These are phyloP conservation scores for Plasmodium sp. DNA, from an alignment of 169 alveolate genomes.

Conservation along the genomic window DNA sequence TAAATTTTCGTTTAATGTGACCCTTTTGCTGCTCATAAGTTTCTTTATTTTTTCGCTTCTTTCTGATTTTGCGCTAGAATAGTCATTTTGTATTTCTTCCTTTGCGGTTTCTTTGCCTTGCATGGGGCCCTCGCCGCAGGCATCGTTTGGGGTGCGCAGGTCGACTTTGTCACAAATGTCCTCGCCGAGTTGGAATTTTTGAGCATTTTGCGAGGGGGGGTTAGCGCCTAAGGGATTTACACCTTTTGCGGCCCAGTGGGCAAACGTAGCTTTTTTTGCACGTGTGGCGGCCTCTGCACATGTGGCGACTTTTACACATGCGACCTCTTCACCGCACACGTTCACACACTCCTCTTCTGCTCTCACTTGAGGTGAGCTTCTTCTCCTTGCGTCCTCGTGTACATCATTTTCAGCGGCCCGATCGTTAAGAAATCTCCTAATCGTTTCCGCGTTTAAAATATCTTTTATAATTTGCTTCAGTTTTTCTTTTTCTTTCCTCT, in stretches of 20 bases:
- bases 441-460: slow-evolving; percentile 20
- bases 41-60: slow-evolving; percentile 42
- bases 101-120: neutral
- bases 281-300: neutral
- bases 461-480: slow-evolving; percentile 27
- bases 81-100: neutral
- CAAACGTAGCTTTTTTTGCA: neutral
- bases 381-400: neutral
- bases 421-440: neutral
- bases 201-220: neutral
- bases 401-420: neutral
- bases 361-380: neutral
- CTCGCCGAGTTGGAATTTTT: neutral
- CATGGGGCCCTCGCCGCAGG: neutral
- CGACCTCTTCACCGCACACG: neutral
- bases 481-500: neutral
- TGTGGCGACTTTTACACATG: neutral
- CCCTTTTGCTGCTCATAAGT: slow-evolving; percentile 50
- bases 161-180: neutral
- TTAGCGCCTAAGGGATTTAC: neutral
- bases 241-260: neutral
- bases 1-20: slow-evolving; percentile 50
- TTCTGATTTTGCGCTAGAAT: neutral
- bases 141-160: neutral
- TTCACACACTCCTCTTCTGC: neutral